Conservation (phyloP, 208 protist species). For the Entamoeba histolytica region DNA sequence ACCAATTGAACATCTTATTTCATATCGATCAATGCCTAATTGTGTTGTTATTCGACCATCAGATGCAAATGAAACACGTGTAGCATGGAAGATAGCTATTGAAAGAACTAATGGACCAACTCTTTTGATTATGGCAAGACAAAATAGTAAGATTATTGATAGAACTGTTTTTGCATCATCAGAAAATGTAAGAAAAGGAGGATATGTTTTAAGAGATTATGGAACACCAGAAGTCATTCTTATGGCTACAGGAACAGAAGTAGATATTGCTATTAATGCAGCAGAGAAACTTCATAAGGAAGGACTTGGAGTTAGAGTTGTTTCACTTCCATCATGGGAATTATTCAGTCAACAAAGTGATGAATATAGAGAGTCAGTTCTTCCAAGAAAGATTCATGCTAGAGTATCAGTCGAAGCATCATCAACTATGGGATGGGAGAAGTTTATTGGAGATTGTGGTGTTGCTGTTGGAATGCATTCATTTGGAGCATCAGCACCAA, state of each 20-base stretch:
- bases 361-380: slow-evolving; percentile 58
- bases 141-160: slow-evolving; percentile 53
- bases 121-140: slow-evolving; percentile 69
- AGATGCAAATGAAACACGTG: slow-evolving; percentile 77
- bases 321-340: slow-evolving; percentile 85
- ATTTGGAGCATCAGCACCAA: slow-evolving; percentile 74
- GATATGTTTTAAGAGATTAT: slow-evolving; percentile 11
- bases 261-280: slow-evolving; percentile 60
- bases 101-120: slow-evolving; percentile 35
- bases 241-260: slow-evolving; percentile 79
- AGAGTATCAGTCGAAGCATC: slow-evolving; percentile 50
- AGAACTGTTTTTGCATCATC: slow-evolving; percentile 15
- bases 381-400: slow-evolving; percentile 22
- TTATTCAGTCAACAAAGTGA: slow-evolving; percentile 71
- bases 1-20: slow-evolving; percentile 35
- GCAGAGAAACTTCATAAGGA: slow-evolving; percentile 36
- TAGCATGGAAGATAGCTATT: slow-evolving; percentile 64
- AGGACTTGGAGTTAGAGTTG: slow-evolving; percentile 48
- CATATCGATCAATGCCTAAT: slow-evolving; percentile 73
- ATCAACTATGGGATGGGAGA: slow-evolving; percentile 58
- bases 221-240: slow-evolving; percentile 59
- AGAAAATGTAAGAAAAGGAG: slow-evolving; percentile 32
- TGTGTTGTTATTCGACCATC: slow-evolving; percentile 67
- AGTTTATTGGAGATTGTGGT: slow-evolving; percentile 59
- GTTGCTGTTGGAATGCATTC: slow-evolving; percentile 57